Base-by-base conservation (phyloP, 176 grass and related monocot species). In the Oryza brachyantha region DNA sequence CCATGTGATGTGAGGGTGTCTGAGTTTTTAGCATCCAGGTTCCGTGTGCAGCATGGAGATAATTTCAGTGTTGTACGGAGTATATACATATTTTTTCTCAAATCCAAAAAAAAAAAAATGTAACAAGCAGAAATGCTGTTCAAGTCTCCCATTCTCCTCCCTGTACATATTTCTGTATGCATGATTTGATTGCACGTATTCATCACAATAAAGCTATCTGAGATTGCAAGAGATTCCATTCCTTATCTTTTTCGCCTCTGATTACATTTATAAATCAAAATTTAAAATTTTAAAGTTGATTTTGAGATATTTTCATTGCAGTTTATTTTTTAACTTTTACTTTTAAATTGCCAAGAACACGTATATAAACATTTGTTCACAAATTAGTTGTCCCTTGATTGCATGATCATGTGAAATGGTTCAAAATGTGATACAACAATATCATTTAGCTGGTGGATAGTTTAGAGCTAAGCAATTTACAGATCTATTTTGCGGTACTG, bases 21-120 rank as follows among this genome's bases (percentile, higher is more conserved):
- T 57, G 52, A 37, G 75, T 84, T 64, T 64, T 69, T 69, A 89
- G 83, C 87, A 81, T 82, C 83, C 78, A 89, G 78, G 73, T 89
- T 77, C 41, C 85, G 59, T 78, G 77, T 81, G 82, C 83, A 73
- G 83, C 55, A n/a, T 65, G 39, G 19, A 71, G 77, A 29, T 39
- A 43, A 74, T 71, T 71, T 26, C 35, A 1, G 19, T 39, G 87
- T 85, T 77, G 45, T 25, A 50, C 4, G 16, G 3, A 43, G 13
- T 14, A 17, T 4, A 46, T 21, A 73, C 72, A 81, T 63, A 63
- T 73, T 36, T 43, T 89, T 65, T 81, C n/a, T n/a, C n/a, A n/a
- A n/a, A n/a, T n/a, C n/a, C n/a, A n/a, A n/a, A n/a, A 32, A 12
- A 27, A 65, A 59, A 21, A 40, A 52, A 58, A 6, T 45, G n/a